Conservation (phyloP, 2,329 filamentous ascomycete species). For the Ceratocystis albifundus region DNA sequence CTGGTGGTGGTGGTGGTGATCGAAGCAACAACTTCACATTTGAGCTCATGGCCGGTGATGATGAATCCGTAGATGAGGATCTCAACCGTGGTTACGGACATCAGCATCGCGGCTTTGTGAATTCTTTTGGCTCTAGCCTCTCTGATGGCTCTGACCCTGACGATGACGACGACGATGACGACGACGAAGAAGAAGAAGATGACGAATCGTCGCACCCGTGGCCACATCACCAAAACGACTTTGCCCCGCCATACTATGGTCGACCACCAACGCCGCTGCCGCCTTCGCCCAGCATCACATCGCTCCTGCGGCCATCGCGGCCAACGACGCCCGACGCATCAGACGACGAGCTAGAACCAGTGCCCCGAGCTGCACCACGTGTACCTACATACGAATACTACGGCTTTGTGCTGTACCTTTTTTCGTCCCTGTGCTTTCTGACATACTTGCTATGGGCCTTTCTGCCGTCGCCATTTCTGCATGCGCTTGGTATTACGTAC, state of each 20-base stretch:
- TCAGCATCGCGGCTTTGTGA: background rate
- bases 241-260: constrained; percentile 86
- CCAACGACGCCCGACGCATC: constrained; percentile 88
- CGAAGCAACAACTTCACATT: constrained; percentile 6
- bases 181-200: constrained; percentile 1
- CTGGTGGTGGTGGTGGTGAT: background rate
- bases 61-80: constrained; percentile 8
- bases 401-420: constrained; percentile 91
- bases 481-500: constrained; percentile 88
- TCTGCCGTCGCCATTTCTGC: constrained; percentile 80
- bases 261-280: constrained; percentile 89
- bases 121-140: constrained; percentile 8
- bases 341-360: constrained; percentile 67
- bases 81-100: background rate
- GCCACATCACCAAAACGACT: constrained; percentile 43
- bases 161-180: constrained; percentile 12
- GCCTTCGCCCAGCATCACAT: constrained; percentile 84
- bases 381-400: constrained; percentile 99
- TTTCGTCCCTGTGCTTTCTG: constrained; percentile 69
- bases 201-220: constrained; percentile 33
- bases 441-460: constrained; percentile 72
- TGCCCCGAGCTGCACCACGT: constrained; percentile 76
- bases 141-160: constrained; percentile 1
- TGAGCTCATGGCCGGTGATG: constrained; percentile 12
- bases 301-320: constrained; percentile 77